phyloP scores from a whole-genome alignment of 306 rosid species.

The Quercus cerris region DNA sequence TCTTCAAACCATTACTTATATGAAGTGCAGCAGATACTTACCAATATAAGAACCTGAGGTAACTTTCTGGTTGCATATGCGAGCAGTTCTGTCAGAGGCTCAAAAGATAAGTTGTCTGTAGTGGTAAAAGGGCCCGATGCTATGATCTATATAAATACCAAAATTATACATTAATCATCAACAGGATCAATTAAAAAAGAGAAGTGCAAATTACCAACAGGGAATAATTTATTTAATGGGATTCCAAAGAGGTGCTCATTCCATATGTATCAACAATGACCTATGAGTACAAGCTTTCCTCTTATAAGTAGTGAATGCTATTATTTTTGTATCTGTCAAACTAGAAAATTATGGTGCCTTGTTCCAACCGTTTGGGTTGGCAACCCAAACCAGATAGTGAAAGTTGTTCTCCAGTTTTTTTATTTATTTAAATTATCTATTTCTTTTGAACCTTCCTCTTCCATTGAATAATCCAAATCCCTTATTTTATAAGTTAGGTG shows the following conservation, averaged over 20 bases:
- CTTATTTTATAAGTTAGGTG: background rate
- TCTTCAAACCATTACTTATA: slow-evolving; percentile 6
- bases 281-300: background rate
- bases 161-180: slow-evolving; percentile 8
- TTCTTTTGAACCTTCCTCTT: background rate
- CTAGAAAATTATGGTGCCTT: background rate
- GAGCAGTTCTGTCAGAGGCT: slow-evolving; percentile 77
- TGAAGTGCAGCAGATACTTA: slow-evolving; percentile 27
- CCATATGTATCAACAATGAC: slow-evolving; percentile 1
- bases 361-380: background rate
- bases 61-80: slow-evolving; percentile 76
- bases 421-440: too few relatives aligned
- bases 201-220: background rate
- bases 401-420: background rate
- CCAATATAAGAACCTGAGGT: slow-evolving; percentile 85
- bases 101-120: slow-evolving; percentile 80
- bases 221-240: slow-evolving; percentile 10
- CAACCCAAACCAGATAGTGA: background rate
- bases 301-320: background rate
- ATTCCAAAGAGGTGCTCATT: background rate
- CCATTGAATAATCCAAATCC: background rate
- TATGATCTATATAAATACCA: slow-evolving; percentile 59
- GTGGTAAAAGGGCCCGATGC: slow-evolving; percentile 96
- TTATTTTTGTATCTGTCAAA: background rate
- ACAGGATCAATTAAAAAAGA: background rate